Evolutionary conservation across 176 grass and related monocot species (phyloP), one percentile per base, ranked within the genome.

Genomic region (Lolium rigidum): DNA sequence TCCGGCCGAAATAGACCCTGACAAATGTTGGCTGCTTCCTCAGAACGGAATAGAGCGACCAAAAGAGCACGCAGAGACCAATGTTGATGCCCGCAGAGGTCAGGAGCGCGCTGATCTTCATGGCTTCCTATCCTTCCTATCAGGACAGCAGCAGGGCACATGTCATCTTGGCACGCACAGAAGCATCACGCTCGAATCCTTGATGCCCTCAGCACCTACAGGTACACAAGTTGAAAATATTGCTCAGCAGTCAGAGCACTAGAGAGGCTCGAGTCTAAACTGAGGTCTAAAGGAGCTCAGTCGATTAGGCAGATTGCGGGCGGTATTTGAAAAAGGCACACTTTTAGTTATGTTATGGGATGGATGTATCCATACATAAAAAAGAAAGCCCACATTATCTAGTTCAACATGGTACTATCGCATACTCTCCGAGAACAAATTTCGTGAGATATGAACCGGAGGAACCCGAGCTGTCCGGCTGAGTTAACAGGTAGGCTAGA

Each of bases 11-110:
- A 77, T 99, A 99, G 28, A 99, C 97, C 77, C 87, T 94, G 47
- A 89, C 85, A 90, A 96, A 96, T 0, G 82, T 79, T 9, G 94
- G 97, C 18, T 94, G 97, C 84, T 99, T 99, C 61, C 94, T 92
- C 60, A 99, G 85, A 22, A 99, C 71, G 6, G 97, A 99, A 65
- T 99, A 99, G 74, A 99, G 94, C 0, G 86, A 96, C 52, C 96
- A 82, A 60, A 99, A 88, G 37, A 99, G 70, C 50, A 81, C 82
- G 31, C 82, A 99, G 47, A 99, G 20, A 2, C 90, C 97, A 8
- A 96, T 96, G 76, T 99, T 99, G 70, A 99, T 96, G 66, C 97
- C 94, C 4, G 94, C 92, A 9, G 97, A 99, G 61, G 97, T 99
- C 46, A 99, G 82, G 1, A 99, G 92, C 22, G 88, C 94, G 4